Evolutionary conservation across 768 basidiomycete species (phyloP), one percentile per base, ranked within the genome.

Genomic region (Auriscalpium orientale): DNA sequence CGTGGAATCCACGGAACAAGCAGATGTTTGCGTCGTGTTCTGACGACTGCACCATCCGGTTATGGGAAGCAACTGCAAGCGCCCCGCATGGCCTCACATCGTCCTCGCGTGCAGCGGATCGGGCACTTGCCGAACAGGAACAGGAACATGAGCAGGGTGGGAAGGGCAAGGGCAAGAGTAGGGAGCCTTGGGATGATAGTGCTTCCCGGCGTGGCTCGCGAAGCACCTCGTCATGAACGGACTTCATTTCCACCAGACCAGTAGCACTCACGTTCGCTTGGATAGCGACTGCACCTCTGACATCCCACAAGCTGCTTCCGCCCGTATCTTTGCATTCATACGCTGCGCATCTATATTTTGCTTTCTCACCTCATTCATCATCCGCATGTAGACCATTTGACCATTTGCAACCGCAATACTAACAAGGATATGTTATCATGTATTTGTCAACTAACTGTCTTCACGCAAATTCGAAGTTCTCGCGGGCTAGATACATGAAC

Each of bases 1-100:
- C 94, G 37, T 99, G 97, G 97, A 95, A 97, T 70, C 93, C 92
- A 18, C 77, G 77, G 50, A 88, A 92, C 66, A 80, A 84, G 62
- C 83, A 85, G 56, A 89, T 98, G 85, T 98, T 98, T 72, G 97
- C 97, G 35, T 93, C 91, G 45, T 97, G 93, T 69, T 92, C 92
- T 46, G 95, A 99, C 68, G 95, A 99, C 72, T 73, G 76, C 54
- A 91, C 88, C 16, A 84, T 99, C 64, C 84, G 93, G 58, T 87
- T 95, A 76, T 95, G 93, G 93, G 89, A 91, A 70, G 75, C 81
- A 46, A 72, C 72, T 10, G 57, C 43, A 9, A 37, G 62, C 64
- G 51, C 55, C 57, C 2, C 62, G 55, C 21, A 34, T 58, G 45
- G 55, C 53, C 51, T 54, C 43, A 49, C 58, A 28, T 59, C 46